Conservation (phyloP, 2,329 filamentous ascomycete species). For the Verticillium klebahnii region DNA sequence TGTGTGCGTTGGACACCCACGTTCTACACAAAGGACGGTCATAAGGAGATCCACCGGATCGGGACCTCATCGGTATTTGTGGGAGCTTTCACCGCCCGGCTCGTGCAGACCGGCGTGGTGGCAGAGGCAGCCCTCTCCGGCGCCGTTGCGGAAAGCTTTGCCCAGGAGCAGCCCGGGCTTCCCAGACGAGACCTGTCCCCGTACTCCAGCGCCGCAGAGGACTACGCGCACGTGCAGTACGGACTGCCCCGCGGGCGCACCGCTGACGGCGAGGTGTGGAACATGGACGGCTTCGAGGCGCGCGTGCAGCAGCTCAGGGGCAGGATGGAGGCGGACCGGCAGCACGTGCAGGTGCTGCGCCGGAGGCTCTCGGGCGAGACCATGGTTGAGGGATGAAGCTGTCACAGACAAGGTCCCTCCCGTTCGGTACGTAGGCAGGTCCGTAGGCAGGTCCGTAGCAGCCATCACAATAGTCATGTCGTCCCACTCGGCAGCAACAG, state of each 20-base stretch:
- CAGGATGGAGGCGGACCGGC: background rate
- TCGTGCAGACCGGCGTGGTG: background rate
- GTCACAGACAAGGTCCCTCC: background rate
- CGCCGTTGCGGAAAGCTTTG: slow-evolving; percentile 8
- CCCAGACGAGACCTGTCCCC: background rate
- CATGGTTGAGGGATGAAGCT: background rate
- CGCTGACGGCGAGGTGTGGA: slow-evolving; percentile 3
- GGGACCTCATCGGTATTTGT: slow-evolving; percentile 6
- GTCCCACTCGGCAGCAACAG: background rate
- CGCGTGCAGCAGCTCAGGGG: slow-evolving; percentile 1
- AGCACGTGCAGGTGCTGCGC: background rate
- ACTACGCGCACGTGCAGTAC: background rate
- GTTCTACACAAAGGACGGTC: slow-evolving; percentile 1
- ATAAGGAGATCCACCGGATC: background rate
- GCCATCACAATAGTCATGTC: background rate
- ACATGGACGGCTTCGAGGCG: slow-evolving; percentile 3
- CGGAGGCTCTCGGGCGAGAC: background rate
- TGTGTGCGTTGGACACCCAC: slow-evolving; percentile 3
- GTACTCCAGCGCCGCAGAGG: background rate
- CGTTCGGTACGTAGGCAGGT: background rate
- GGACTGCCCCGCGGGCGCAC: background rate
- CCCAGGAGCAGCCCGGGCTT: slow-evolving; percentile 5
- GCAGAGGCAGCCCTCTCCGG: slow-evolving; percentile 6
- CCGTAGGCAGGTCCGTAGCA: background rate
- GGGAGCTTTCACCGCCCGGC: background rate